Base-by-base conservation (phyloP, 1,139 yeast species). In the Pichia sp. region DNA sequence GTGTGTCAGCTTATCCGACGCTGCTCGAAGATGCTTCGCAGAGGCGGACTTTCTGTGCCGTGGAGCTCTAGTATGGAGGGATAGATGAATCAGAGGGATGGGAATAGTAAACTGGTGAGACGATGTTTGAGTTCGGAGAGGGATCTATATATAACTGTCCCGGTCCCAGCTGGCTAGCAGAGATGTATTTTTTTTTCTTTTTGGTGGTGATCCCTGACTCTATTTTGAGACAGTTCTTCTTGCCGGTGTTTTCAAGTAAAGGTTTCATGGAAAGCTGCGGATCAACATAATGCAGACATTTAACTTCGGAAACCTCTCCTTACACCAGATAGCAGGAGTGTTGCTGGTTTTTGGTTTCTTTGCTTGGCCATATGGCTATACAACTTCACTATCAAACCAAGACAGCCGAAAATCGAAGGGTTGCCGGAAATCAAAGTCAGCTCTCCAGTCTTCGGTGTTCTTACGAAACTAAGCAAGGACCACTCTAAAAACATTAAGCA, bases 401-500 rank as follows among this genome's bases (percentile, higher is more conserved):
- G 49, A 1, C 42, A 56, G 8, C 59, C 62, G 5, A 40, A 32
- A 23, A 58, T 61, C 15, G 23, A 47, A n/a, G 59, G 60, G 4
- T 49, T 60, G 19, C 57, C 62, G 5, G 55, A 56, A 40, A 50
- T 59, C 2, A 59, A 58, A 3, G 56, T 56, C 8, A 52, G 56
- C 8, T 52, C 57, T 13, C 49, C 53, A 2, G 30, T 61, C 8
- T 59, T 47, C 40, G 64, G 64, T 10, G 59, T 61, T 29, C 48
- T 61, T n/a, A 54, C 45, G 31, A 59, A 53, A 16, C 47, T 61
- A n/a, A 56, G 49, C 10, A 45, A 54, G 8, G 64, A 61, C 38
- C 64, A 61, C 45, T 55, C 64, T 10, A 56, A 61, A 1, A 57
- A 54, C 16, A 30, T 61, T 2, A 61, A 61, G 38, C 43, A 49